Evolutionary conservation across 164 flowering plant species (phyloP).

Genomic region (Litsea cubeba): DNA sequence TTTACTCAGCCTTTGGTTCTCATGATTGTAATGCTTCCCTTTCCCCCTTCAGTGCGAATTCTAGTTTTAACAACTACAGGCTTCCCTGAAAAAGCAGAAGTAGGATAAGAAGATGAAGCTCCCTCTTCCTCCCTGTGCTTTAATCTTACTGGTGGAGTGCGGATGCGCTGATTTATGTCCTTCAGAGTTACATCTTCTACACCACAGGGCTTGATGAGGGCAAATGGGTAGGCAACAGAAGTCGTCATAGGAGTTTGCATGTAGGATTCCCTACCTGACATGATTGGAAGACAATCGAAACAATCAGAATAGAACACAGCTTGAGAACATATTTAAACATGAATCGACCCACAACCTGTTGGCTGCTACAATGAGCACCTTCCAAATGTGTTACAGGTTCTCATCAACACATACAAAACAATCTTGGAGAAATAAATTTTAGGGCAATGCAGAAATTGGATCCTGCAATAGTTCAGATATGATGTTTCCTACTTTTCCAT

Average conservation of each 20-base stretch:
- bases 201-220: conserved; percentile 80
- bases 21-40: conserved; percentile 94
- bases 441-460: background rate
- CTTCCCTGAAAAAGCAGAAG: conserved; percentile 90
- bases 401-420: too few species aligned
- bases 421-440: too few species aligned
- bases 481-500: background rate
- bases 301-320: background rate
- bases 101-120: conserved; percentile 46
- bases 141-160: conserved; percentile 51
- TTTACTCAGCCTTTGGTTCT: conserved; percentile 72
- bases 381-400: too few species aligned
- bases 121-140: conserved; percentile 34
- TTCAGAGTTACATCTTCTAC: conserved; percentile 82
- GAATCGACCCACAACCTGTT: too few species aligned
- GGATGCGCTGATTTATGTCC: conserved; percentile 83
- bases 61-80: conserved; percentile 90
- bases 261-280: conserved; percentile 56
- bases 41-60: conserved; percentile 91
- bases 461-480: background rate
- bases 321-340: too few species aligned
- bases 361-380: too few species aligned
- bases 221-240: conserved; percentile 81
- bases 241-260: conserved; percentile 59
- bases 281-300: background rate